These are phyloP conservation scores for Uronychia setigera DNA, from an alignment of 73 alveolate genomes.

Conservation along the genomic window DNA sequence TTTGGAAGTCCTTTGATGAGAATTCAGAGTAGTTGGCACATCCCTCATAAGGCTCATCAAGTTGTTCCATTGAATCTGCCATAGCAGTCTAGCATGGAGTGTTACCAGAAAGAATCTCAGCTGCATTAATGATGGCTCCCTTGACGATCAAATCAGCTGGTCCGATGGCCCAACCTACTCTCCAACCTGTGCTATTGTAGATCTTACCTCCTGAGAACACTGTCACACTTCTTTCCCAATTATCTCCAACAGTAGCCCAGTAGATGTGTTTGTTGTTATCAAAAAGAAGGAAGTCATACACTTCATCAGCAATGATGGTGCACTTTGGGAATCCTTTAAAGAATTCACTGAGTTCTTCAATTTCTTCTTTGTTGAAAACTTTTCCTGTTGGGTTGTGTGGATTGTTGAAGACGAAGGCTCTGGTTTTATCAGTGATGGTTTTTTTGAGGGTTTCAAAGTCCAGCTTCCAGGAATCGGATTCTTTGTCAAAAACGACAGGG, in stretches of 20 bases:
- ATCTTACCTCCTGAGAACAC: constrained; percentile 88
- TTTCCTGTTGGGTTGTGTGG: constrained; percentile 94
- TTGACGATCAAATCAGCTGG: constrained; percentile 66
- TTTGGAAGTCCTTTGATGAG: constrained; percentile 42
- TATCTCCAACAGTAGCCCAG: constrained; percentile 71
- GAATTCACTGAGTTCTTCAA: constrained; percentile 70
- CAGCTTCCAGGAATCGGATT: constrained; percentile 62
- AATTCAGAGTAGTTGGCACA: constrained; percentile 42
- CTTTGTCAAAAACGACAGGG: constrained; percentile 56
- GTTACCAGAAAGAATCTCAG: constrained; percentile 60
- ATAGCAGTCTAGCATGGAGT: constrained; percentile 63
- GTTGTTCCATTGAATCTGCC: constrained; percentile 33
- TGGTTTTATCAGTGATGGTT: constrained; percentile 71
- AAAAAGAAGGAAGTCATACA: constrained; percentile 82
- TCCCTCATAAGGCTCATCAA: constrained; percentile 22
- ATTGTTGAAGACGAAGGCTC: constrained; percentile 72
- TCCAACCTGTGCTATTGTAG: constrained; percentile 89
- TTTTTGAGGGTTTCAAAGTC: constrained; percentile 71
- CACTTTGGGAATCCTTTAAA: constrained; percentile 73
- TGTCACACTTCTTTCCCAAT: constrained; percentile 79
- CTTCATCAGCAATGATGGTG: constrained; percentile 84
- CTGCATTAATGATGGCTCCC: constrained; percentile 54
- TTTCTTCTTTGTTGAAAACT: constrained; percentile 72
- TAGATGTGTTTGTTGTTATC: constrained; percentile 63
- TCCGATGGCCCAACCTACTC: constrained; percentile 91